These are phyloP conservation scores for Diplodia seriata DNA, from an alignment of 2,329 filamentous ascomycete genomes.

Conservation along the genomic window DNA sequence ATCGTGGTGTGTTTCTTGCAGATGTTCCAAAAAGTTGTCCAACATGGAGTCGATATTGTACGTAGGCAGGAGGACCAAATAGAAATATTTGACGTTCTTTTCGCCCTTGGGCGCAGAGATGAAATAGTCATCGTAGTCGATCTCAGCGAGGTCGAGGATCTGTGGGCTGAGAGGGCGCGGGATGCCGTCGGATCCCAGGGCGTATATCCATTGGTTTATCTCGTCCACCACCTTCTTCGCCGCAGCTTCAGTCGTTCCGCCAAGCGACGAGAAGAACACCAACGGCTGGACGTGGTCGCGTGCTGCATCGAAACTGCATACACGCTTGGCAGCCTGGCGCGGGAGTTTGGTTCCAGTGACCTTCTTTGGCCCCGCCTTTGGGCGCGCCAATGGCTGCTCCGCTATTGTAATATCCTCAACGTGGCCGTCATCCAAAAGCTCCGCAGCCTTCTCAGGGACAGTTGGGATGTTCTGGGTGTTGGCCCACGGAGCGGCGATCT, in stretches of 20 bases:
- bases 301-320: slow-evolving; percentile 40
- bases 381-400: slow-evolving; percentile 38
- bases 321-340: slow-evolving; percentile 38
- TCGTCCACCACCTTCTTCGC: slow-evolving; percentile 68
- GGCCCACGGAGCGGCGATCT: slow-evolving; percentile 46
- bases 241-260: slow-evolving; percentile 78
- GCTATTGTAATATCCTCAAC: slow-evolving; percentile 40
- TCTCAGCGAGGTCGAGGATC: slow-evolving; percentile 78
- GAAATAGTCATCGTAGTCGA: slow-evolving; percentile 95
- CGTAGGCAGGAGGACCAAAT: slow-evolving; percentile 83
- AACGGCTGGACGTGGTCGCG: slow-evolving; percentile 69
- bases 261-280: slow-evolving; percentile 89
- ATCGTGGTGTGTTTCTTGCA: slow-evolving; percentile 93
- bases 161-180: slow-evolving; percentile 62
- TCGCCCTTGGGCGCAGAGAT: slow-evolving; percentile 72
- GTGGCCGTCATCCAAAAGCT: slow-evolving; percentile 39
- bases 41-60: slow-evolving; percentile 96
- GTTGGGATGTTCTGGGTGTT: slow-evolving; percentile 43
- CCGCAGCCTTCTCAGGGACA: slow-evolving; percentile 28
- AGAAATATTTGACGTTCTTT: slow-evolving; percentile 70
- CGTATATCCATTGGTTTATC: slow-evolving; percentile 55
- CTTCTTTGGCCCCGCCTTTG: slow-evolving; percentile 47
- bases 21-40: slow-evolving; percentile 83
- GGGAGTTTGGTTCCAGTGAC: slow-evolving; percentile 46
- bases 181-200: slow-evolving; percentile 43